phyloP scores from a whole-genome alignment of 83 land plant species.

The Picea engelmannii region DNA sequence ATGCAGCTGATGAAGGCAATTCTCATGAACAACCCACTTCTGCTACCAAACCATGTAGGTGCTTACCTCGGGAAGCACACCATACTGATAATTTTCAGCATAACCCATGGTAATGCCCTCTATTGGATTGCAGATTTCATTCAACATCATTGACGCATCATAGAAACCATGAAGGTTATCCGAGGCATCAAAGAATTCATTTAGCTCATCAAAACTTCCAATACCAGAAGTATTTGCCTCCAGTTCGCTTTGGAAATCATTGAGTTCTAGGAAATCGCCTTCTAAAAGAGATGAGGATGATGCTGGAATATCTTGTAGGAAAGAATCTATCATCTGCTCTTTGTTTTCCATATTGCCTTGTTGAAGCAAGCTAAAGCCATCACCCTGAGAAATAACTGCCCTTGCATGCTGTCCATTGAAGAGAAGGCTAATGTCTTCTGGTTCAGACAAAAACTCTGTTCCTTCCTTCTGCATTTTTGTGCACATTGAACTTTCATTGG shows the following conservation, averaged over 20 bases:
- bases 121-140: background rate
- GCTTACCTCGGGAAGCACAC: constrained; percentile 8
- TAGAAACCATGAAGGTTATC: background rate
- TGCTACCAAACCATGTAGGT: constrained; percentile 2
- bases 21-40: constrained; percentile 11
- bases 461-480: background rate
- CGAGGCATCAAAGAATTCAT: background rate
- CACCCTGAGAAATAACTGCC: background rate
- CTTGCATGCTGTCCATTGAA: background rate
- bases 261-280: constrained; percentile 14
- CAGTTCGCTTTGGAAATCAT: background rate
- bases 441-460: constrained; percentile 7
- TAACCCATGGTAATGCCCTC: background rate
- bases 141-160: background rate
- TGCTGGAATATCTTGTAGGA: background rate
- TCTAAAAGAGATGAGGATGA: background rate
- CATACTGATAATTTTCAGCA: background rate
- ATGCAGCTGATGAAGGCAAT: constrained; percentile 2
- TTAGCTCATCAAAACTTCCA: background rate
- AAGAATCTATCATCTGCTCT: background rate
- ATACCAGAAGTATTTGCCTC: background rate
- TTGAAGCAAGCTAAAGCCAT: background rate
- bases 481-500: background rate
- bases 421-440: background rate
- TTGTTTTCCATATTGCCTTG: background rate